phyloP scores from a whole-genome alignment of 768 basidiomycete species.

The Leccinum disarticulatum region DNA sequence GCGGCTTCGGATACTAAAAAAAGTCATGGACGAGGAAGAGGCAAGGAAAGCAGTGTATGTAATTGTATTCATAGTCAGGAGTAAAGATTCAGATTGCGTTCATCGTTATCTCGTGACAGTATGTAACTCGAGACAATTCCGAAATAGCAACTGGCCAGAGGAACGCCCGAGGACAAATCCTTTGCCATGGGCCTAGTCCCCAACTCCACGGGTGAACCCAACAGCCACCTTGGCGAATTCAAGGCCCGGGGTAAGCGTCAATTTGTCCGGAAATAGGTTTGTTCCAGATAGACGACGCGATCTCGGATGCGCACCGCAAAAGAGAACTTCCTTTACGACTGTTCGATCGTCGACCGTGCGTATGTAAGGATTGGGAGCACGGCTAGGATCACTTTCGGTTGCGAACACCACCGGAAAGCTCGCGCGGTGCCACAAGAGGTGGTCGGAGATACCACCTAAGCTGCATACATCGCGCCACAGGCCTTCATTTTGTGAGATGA shows the following conservation, averaged over 20 bases:
- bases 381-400: slow-evolving; percentile 41
- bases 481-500: not conserved
- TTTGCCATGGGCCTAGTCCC: slow-evolving; percentile 8
- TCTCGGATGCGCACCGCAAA: slow-evolving; percentile 27
- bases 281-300: not conserved
- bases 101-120: not conserved
- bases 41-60: not conserved
- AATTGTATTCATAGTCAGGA: not conserved
- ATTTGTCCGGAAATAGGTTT: not conserved
- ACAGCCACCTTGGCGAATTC: slow-evolving; percentile 62
- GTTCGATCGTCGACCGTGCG: slow-evolving; percentile 34
- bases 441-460: slow-evolving; percentile 45
- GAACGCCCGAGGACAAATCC: not conserved
- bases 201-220: slow-evolving; percentile 56
- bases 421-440: slow-evolving; percentile 44
- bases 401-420: slow-evolving; percentile 43
- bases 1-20: slow-evolving; percentile 15
- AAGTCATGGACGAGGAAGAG: not conserved
- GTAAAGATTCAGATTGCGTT: not conserved
- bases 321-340: slow-evolving; percentile 34
- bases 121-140: not conserved
- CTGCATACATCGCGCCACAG: not conserved
- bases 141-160: too few relatives aligned
- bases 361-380: slow-evolving; percentile 41
- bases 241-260: slow-evolving; percentile 41